phyloP scores from a whole-genome alignment of 2,329 filamentous ascomycete genomes.

The Ascochyta clinopodiicola region DNA sequence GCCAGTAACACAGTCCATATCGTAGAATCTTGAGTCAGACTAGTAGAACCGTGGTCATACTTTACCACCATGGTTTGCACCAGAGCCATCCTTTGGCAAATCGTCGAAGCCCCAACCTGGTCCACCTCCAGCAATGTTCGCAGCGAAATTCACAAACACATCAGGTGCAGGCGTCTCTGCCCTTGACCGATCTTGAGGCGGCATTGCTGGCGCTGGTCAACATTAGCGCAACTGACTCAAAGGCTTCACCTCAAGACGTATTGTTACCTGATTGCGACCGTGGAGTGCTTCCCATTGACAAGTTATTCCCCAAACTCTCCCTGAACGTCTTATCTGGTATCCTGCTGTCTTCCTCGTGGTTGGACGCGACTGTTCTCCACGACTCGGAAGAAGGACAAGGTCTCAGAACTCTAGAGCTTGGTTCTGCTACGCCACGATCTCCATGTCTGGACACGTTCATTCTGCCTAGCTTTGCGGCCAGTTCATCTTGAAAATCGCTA shows the following conservation, averaged over 20 bases:
- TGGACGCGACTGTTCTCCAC: background rate
- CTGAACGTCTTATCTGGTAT: background rate
- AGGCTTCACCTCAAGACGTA: background rate
- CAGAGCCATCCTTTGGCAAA: background rate
- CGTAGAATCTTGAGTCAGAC: background rate
- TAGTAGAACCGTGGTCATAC: no score
- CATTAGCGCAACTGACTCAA: background rate
- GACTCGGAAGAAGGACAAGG: constrained; percentile 1
- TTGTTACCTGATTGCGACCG: background rate
- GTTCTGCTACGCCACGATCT: background rate
- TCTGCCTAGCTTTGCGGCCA: background rate
- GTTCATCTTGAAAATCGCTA: background rate
- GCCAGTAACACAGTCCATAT: background rate
- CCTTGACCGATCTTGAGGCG: background rate
- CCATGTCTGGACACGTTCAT: background rate
- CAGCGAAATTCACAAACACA: constrained; percentile 1
- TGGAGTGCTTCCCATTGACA: background rate
- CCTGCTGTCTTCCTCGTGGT: background rate
- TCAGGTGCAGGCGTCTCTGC: background rate
- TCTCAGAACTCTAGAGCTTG: background rate
- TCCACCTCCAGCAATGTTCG: constrained; percentile 1
- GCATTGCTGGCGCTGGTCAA: background rate
- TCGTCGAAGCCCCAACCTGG: background rate
- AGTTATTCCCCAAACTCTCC: background rate
- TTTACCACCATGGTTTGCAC: background rate